Evolutionary conservation across 2,329 filamentous ascomycete genomes (phyloP), one percentile per base, ranked within the genome.

Genomic region (Pleoardoris graminearum): DNA sequence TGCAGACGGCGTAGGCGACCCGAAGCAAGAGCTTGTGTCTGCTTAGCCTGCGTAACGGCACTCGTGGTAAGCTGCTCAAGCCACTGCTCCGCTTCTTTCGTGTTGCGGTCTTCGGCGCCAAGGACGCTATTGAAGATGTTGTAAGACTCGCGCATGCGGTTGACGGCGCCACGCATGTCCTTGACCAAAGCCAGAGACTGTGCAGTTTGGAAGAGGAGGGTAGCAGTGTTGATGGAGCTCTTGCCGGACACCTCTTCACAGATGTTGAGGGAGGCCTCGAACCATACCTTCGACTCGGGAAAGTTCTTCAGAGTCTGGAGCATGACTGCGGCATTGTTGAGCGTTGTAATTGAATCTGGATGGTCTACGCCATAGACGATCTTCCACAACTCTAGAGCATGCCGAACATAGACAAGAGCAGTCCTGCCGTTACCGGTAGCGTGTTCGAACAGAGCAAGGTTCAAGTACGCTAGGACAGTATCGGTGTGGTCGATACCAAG

Each of bases 301-400:
- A 96, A 99, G 55, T 89, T 87, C 80, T 97, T 96, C 65, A 97
- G 83, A 50, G 91, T 87, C 76, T 99, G 94, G 53, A 99, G 85
- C 94, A 99, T 99, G 54, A 99, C 94, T 7, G 94, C 94, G 17
- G 91, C 93, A 69, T 99, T 99, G 83, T 97, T 99, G 76, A 97
- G 88, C 14, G 94, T 97, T 7, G 95, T 99, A 76, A 99, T 97
- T 7, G 91, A 96, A 76, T 99, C 94, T 3, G 94, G 94, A 76
- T 99, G 94, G 66, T 91, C 89, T 25, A 88, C 80, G 27, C 94
- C 94, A 71, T 97, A 99, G 66, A 97, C 93, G 65, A 97, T 84
- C 80, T 96, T 97, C 93, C 93, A 97, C 57, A 99, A 81, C 70
- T 94, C 87, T 61, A 99, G 83, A 6, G 94, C 94, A 72, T 99